Conservation (phyloP, 2,329 filamentous ascomycete genomes). For the Claviceps cyperi region DNA sequence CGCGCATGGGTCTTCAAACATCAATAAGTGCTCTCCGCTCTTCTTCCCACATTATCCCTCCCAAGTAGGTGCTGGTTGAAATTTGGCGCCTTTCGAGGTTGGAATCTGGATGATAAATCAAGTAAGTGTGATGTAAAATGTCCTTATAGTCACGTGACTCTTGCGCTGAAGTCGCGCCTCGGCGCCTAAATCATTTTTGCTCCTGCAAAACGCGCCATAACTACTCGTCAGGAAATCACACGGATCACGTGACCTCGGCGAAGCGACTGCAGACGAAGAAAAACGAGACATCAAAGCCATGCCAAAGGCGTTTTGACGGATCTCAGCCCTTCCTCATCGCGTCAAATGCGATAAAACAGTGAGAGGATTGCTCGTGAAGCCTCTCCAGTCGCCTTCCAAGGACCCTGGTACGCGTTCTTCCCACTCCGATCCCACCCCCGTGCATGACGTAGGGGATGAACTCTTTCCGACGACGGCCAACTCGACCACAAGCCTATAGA, state of each 20-base stretch:
- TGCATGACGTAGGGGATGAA: slow-evolving; percentile 13
- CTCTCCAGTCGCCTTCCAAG: slow-evolving; percentile 15
- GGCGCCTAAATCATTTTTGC: neutral
- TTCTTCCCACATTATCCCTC: too few relatives aligned
- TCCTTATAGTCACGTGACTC: neutral
- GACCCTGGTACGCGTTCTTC: slow-evolving; percentile 18
- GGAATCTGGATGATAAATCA: too few relatives aligned
- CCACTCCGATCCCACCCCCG: slow-evolving; percentile 4
- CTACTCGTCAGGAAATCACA: neutral
- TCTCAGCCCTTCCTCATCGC: slow-evolving; percentile 11
- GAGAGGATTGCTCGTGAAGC: slow-evolving; percentile 12
- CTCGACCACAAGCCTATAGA: neutral
- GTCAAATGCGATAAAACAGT: slow-evolving; percentile 15
- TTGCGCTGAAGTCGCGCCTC: neutral
- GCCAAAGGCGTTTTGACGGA: slow-evolving; percentile 10
- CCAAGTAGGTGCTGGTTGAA: too few relatives aligned
- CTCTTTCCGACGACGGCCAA: neutral
- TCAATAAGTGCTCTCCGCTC: too few relatives aligned
- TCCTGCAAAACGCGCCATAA: neutral
- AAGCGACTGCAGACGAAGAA: slow-evolving; percentile 14
- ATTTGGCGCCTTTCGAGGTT: too few relatives aligned
- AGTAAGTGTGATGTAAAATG: too few relatives aligned
- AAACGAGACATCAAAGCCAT: slow-evolving; percentile 10
- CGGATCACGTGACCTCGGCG: slow-evolving; percentile 18
- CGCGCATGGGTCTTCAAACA: too few relatives aligned